Percentiles rank a stretch among this genome's conserved stretches.
Conservation (phyloP, 164 flowering plant species). For the Annona squamosa region DNA sequence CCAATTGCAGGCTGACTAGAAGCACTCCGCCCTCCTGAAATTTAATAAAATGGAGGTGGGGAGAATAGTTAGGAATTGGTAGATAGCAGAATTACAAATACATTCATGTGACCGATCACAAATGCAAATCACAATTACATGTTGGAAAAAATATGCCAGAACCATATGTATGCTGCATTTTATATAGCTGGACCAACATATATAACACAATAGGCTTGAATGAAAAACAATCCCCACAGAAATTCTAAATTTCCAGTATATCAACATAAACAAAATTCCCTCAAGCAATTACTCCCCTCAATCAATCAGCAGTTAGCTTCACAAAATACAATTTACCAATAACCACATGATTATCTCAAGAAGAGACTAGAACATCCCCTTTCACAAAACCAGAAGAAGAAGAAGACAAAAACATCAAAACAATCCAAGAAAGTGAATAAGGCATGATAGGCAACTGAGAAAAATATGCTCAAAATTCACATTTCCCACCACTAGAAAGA, state of each 20-base stretch:
- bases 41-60: background rate
- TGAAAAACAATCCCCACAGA: too few species aligned
- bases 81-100: background rate
- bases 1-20: conserved; percentile 49
- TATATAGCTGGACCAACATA: background rate
- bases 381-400: too few species aligned
- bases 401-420: too few species aligned
- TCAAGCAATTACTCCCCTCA: too few species aligned
- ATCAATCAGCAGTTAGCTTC: too few species aligned
- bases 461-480: background rate
- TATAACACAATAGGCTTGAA: too few species aligned
- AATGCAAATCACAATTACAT: background rate
- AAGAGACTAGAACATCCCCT: too few species aligned
- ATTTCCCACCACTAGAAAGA: background rate
- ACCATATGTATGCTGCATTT: background rate
- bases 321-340: too few species aligned
- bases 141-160: background rate
- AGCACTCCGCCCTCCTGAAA: conserved; percentile 74
- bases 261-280: too few species aligned
- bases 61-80: background rate
- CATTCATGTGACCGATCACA: background rate
- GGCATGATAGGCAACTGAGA: background rate
- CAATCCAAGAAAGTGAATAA: too few species aligned
- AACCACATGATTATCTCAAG: too few species aligned
- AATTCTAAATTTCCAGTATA: too few species aligned